Evolutionary conservation across 179 eudicot species (phyloP), one percentile per base, ranked within the genome.

Genomic region (Actinidia chinensis): DNA sequence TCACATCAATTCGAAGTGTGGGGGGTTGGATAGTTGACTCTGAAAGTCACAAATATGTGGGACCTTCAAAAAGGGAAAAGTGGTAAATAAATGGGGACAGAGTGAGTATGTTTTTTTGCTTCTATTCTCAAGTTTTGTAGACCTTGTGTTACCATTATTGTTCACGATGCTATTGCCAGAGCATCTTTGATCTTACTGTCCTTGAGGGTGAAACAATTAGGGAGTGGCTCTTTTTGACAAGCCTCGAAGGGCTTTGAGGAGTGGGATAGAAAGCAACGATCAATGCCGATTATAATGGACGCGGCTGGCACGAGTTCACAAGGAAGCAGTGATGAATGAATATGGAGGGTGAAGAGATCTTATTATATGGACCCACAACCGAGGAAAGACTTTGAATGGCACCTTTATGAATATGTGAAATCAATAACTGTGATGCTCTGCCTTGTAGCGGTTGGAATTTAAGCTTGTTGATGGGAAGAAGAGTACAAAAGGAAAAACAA

Each of bases 281-380:
- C 99, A 69, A 81, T 96, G 71, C 99, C 99, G 99, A 96, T 80
- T 92, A 96, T 83, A 90, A 88, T 73, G 99, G 99, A 8, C 94
- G 99, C 23, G 99, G 99, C 33, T 96, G 99, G 99, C 99, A 96
- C 59, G 99, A 96, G 87, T 96, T n/a, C n/a, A n/a, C 99, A 4
- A 88, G 99, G 83, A 96, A 95, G 77, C 98, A 93, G 90, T 95
- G 78, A 90, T 95, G 93, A 89, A 91, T 55, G 99, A 93, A 82
- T 92, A 79, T 71, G 88, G 89, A 56, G 98, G 99, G 61, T 91
- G 60, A 96, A 96, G 88, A 91, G 99, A 85, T 96, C 98, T 46
- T 96, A 96, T 83, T 96, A 94, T 74, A 96, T 96, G 99, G 99
- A 96, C 51, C 99, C 99, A 48, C 99, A 96, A 69, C 99, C 99